These are phyloP conservation scores for Cladosporium sp. DNA, from an alignment of 2,329 filamentous ascomycete genomes.

Conservation along the genomic window DNA sequence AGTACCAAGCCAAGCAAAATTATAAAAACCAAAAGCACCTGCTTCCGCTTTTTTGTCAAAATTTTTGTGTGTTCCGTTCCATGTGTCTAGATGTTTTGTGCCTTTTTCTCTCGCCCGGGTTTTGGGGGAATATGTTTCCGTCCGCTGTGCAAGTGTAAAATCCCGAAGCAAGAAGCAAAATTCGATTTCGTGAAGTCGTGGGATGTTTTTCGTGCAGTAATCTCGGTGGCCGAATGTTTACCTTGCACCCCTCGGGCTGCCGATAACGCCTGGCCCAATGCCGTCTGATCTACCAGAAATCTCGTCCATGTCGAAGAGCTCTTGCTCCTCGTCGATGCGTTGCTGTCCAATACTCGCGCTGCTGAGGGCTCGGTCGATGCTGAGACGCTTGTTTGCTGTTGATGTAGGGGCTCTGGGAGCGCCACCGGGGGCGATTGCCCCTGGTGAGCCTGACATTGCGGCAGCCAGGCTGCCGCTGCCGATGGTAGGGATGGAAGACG, in stretches of 20 bases:
- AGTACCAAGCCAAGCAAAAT: not conserved
- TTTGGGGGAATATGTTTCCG: too few species aligned
- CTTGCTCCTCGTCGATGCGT: slow-evolving; percentile 29
- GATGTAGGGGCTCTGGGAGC: slow-evolving; percentile 11
- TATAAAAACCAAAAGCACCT: not conserved
- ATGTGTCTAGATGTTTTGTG: not conserved
- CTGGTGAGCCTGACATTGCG: not conserved
- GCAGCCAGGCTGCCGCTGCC: slow-evolving; percentile 20
- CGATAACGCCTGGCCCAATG: not conserved
- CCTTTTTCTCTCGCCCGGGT: not conserved
- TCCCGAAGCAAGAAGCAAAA: not conserved
- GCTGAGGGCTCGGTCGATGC: slow-evolving; percentile 25
- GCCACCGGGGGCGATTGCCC: not conserved
- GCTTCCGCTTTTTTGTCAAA: not conserved
- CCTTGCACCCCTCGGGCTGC: slow-evolving; percentile 2
- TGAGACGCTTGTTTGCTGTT: slow-evolving; percentile 16
- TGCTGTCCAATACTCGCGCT: slow-evolving; percentile 24
- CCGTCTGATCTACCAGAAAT: slow-evolving; percentile 14
- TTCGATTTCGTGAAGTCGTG: not conserved
- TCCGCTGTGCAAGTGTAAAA: not conserved
- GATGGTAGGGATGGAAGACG: slow-evolving; percentile 16
- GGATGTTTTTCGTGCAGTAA: not conserved
- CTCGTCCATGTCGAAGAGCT: slow-evolving; percentile 32
- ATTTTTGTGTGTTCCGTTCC: not conserved
- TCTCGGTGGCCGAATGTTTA: not conserved